These are phyloP conservation scores for Podila minutissima DNA, from an alignment of 192 early-diverging fungal genomes.

Conservation along the genomic window DNA sequence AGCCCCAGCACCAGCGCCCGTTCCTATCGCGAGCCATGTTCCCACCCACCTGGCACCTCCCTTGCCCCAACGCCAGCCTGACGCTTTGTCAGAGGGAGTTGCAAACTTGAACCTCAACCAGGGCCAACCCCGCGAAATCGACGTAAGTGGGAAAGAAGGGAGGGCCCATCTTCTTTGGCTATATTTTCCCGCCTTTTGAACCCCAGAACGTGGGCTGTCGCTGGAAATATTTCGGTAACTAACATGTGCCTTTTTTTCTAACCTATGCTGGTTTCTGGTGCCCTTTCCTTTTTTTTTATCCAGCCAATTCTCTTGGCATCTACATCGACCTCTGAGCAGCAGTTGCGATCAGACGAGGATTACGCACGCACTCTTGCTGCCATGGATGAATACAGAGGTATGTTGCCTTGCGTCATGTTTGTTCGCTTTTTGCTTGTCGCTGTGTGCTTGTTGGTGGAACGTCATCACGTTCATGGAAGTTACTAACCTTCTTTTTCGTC, in stretches of 20 bases:
- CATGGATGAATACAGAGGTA: constrained; percentile 57
- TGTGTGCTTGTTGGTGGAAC: constrained; percentile 2
- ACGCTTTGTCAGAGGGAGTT: constrained; percentile 16
- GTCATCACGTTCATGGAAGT: constrained; percentile 7
- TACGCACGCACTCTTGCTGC: constrained; percentile 59
- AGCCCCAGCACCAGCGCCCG: constrained; percentile 17
- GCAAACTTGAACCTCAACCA: constrained; percentile 26
- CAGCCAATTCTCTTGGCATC: constrained; percentile 52
- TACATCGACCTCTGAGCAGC: constrained; percentile 58
- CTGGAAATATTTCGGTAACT: no score
- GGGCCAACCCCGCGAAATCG: constrained; percentile 25
- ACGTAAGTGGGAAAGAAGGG: constrained; percentile 20
- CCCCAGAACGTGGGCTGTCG: background rate
- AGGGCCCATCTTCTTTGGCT: background rate
- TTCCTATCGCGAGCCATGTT: background rate
- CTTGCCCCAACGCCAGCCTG: constrained; percentile 37
- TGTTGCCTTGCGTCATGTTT: background rate
- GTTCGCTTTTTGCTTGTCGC: background rate
- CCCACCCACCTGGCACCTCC: constrained; percentile 14
- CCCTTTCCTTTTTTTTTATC: background rate
- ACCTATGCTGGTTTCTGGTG: background rate
- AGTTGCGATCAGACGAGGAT: constrained; percentile 65
- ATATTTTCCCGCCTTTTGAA: background rate
- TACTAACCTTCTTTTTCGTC: background rate
- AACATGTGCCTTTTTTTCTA: background rate